A percentile compares a stretch with the other conserved stretches of the same genome.
These are phyloP conservation scores for Hymenoscyphus repandus DNA, from an alignment of 2,329 filamentous ascomycete species.

Conservation along the genomic window DNA sequence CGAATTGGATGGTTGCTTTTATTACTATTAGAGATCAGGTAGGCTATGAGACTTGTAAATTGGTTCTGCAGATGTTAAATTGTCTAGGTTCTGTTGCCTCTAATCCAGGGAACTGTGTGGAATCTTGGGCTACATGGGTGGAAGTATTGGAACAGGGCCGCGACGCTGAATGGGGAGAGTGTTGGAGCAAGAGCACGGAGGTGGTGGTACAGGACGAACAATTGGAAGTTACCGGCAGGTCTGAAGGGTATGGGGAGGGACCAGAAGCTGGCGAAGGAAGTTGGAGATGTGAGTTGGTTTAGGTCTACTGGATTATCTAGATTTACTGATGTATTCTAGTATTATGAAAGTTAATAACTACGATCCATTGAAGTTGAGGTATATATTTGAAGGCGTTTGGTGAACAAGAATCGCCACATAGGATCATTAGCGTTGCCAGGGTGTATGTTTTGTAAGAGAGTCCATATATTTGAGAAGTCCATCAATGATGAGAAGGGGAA, in stretches of 20 bases:
- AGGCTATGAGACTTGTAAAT: conserved; percentile 22
- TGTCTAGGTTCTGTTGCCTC: conserved; percentile 70
- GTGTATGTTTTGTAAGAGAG: background rate
- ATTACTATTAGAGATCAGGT: conserved; percentile 91
- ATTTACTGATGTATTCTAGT: conserved; percentile 28
- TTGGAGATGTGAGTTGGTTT: conserved; percentile 36
- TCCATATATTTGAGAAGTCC: too few relatives aligned
- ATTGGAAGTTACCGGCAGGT: conserved; percentile 65
- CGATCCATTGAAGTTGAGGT: too few relatives aligned
- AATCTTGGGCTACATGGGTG: conserved; percentile 80
- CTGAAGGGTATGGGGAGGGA: conserved; percentile 19
- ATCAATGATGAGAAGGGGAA: too few relatives aligned
- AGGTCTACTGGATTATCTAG: conserved; percentile 1
- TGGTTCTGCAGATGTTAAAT: background rate
- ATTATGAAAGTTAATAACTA: conserved; percentile 21
- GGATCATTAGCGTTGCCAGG: too few relatives aligned
- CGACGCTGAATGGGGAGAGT: conserved; percentile 69
- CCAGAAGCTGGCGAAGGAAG: conserved; percentile 33
- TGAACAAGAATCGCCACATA: too few relatives aligned
- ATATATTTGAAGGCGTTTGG: too few relatives aligned
- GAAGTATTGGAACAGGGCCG: conserved; percentile 81
- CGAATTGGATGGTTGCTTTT: conserved; percentile 72
- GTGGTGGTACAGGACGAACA: conserved; percentile 96
- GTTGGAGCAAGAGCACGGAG: conserved; percentile 72
- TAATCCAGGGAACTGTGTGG: conserved; percentile 85